Evolutionary conservation across 345 rosid species (phyloP).

Genomic region (Salix udensis): DNA sequence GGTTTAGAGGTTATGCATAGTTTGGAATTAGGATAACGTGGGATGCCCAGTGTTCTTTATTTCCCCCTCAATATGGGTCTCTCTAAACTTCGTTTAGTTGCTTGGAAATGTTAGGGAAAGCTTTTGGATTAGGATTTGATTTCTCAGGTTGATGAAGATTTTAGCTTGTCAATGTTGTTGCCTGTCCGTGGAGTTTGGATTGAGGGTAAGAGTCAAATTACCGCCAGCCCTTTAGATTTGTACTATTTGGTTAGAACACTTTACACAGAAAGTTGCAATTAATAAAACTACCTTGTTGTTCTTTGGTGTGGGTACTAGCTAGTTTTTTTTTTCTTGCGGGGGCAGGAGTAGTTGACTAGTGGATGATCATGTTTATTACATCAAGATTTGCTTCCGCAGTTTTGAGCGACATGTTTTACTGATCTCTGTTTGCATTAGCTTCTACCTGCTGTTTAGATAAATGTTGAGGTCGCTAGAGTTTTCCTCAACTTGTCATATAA

Average conservation of each 20-base stretch:
- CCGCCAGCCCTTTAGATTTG: background rate
- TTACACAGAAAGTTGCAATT: background rate
- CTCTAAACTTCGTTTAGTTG: background rate
- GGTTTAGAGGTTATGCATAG: background rate
- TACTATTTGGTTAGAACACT: background rate
- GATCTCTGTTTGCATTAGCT: too few species aligned
- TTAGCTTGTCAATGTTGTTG: background rate
- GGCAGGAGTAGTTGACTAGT: too few species aligned
- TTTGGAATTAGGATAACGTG: too few species aligned
- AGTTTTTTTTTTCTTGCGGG: background rate
- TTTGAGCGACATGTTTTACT: too few species aligned
- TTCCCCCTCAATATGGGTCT: too few species aligned
- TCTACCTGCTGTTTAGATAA: too few species aligned
- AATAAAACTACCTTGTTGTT: background rate
- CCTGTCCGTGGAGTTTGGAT: too few species aligned
- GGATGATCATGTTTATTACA: too few species aligned
- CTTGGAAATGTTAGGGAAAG: background rate
- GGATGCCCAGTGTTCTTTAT: too few species aligned
- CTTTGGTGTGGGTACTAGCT: background rate
- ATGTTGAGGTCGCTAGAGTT: too few species aligned
- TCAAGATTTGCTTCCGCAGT: too few species aligned
- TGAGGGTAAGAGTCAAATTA: background rate
- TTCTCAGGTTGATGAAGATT: background rate
- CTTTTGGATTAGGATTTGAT: background rate
- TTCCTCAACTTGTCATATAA: too few species aligned